Evolutionary conservation across 208 protist species (phyloP).

Genomic region (Leishmania arabica): DNA sequence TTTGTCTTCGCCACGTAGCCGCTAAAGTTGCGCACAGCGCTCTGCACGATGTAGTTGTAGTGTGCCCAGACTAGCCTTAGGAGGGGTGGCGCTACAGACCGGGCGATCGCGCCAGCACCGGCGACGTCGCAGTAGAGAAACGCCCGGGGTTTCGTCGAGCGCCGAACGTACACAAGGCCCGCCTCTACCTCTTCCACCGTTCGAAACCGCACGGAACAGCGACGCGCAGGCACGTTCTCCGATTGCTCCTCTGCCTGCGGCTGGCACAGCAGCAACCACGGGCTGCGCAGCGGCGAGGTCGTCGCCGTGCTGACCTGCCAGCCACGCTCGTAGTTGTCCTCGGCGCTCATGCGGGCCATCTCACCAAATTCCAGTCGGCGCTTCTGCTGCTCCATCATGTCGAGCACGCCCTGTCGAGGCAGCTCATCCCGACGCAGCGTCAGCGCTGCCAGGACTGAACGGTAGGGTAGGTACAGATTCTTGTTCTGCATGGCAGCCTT

Average conservation of each 20-base stretch:
- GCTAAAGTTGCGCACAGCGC: conserved; percentile 32
- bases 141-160: conserved; percentile 20
- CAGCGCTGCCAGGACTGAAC: conserved; percentile 49
- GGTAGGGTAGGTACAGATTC: conserved; percentile 23
- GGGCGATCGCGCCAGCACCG: conserved; percentile 28
- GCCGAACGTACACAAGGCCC: conserved; percentile 24
- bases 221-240: conserved; percentile 2
- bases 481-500: conserved; percentile 8
- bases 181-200: conserved; percentile 29
- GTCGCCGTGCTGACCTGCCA: conserved; percentile 10
- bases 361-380: conserved; percentile 59
- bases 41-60: conserved; percentile 81
- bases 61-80: conserved; percentile 47
- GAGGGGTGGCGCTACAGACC: conserved; percentile 22
- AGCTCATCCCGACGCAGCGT: conserved; percentile 37
- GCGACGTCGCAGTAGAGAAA: conserved; percentile 70
- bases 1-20: conserved; percentile 75
- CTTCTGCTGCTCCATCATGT: conserved; percentile 65
- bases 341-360: conserved; percentile 52
- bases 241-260: conserved; percentile 25
- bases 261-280: conserved; percentile 57
- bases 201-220: conserved; percentile 26
- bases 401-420: conserved; percentile 51
- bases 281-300: conserved; percentile 39
- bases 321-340: conserved; percentile 52